Evolutionary conservation across 2,329 filamentous ascomycete genomes (phyloP), one percentile per base, ranked within the genome.

Genomic region (Epichloe elymi): DNA sequence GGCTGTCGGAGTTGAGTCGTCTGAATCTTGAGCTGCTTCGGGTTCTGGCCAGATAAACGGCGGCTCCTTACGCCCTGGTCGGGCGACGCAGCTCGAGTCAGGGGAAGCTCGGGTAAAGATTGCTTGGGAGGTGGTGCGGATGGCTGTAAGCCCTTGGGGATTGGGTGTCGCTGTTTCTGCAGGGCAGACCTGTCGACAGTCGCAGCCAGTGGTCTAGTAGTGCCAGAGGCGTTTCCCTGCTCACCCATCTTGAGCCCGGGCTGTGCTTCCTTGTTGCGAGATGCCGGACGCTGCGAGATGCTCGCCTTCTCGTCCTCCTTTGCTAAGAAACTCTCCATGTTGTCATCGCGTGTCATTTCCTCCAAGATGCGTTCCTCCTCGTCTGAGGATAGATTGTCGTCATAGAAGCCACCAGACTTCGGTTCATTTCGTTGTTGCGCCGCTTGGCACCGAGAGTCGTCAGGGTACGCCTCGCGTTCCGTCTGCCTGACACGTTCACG

Each of bases 1-100:
- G 61, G 57, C 17, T 59, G 55, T n/a, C 52, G 57, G 6, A 65
- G 58, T 23, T 64, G 66, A 1, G 61, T 57, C 0, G 89, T 96
- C 65, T 96, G 88, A 51, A 97, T 96, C 68, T 89, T 95, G 48
- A 97, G 72, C 60, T 90, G 86, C 63, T 86, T 90, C 14, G 79
- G 71, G 59, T 87, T 88, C 59, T 88, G 83, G 7, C 85, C 86
- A 3, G 90, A 95, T 35, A 95, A 70, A 55, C 90, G 79, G 54
- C 90, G 79, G 58, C 78, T 87, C 49, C 87, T 79, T 48, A 94
- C 86, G 40, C 81, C 74, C 58, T 68, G 68, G 0, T 65, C 61
- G 2, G 72, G 63, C 2, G 65, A 61, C 3, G 59, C 50, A 4
- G 60, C 55, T 15, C 61, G 59, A 33, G 59, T 61, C 36, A 62